These are phyloP conservation scores for Aspergillus brasiliensis DNA, from an alignment of 2,329 filamentous ascomycete genomes.

Conservation along the genomic window DNA sequence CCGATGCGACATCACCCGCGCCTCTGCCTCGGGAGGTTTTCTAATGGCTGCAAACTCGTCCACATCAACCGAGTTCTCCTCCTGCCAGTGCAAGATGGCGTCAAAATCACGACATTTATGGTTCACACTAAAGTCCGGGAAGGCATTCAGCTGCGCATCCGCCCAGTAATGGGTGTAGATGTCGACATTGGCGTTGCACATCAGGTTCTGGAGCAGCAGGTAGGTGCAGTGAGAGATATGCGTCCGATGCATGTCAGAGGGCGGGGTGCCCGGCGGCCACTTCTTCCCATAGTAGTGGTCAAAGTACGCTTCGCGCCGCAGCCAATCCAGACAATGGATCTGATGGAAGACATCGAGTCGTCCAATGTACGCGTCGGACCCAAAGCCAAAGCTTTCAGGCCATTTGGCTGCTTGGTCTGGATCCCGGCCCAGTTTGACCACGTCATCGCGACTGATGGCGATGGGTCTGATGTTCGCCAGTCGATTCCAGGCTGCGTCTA, in stretches of 20 bases:
- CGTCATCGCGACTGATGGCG: constrained; percentile 1
- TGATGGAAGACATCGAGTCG: constrained; percentile 11
- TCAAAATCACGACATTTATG: constrained; percentile 7
- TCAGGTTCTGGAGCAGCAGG: constrained; percentile 8
- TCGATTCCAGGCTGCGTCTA: constrained; percentile 6
- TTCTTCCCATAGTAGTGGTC: constrained; percentile 6
- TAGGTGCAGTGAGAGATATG: constrained; percentile 10
- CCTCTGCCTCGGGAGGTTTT: not conserved
- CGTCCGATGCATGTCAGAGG: constrained; percentile 6
- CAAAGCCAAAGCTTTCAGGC: constrained; percentile 5
- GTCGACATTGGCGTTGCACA: constrained; percentile 4
- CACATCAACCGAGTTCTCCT: not conserved
- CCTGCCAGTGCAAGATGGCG: not conserved
- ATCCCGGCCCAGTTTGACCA: not conserved
- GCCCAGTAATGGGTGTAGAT: constrained; percentile 2
- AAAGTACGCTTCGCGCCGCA: constrained; percentile 6
- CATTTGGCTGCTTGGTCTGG: constrained; percentile 1
- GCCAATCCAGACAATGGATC: constrained; percentile 10
- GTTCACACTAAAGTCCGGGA: constrained; percentile 9
- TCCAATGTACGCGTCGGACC: constrained; percentile 1
- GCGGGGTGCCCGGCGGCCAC: not conserved
- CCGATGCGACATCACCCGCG: constrained; percentile 1
- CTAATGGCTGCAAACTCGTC: not conserved
- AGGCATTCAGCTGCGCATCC: constrained; percentile 4
- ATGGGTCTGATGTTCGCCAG: constrained; percentile 2